Conservation (phyloP, 257 asterid species). For the Lycium ferocissimum region DNA sequence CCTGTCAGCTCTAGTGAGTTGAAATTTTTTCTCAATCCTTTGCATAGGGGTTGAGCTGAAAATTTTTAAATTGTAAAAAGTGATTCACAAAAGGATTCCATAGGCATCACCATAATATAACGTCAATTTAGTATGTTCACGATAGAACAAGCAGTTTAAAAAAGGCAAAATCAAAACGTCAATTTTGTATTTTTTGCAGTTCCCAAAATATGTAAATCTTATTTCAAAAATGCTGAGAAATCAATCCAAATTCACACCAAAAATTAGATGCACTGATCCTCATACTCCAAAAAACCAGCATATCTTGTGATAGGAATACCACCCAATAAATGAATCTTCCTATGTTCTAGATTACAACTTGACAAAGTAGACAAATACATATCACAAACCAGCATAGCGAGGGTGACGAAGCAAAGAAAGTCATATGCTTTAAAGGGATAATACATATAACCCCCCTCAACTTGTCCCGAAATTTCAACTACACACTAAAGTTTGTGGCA, state of each 20-base stretch:
- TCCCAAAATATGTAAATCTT: background rate
- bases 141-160: conserved; percentile 17
- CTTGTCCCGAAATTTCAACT: background rate
- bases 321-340: background rate
- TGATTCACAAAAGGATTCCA: background rate
- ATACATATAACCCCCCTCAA: background rate
- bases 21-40: conserved; percentile 85
- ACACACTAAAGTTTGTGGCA: background rate
- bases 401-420: background rate
- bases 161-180: background rate
- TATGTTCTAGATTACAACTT: conserved; percentile 4
- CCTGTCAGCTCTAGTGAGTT: conserved; percentile 75
- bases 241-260: conserved; percentile 12
- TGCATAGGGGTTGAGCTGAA: conserved; percentile 78
- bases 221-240: background rate
- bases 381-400: background rate
- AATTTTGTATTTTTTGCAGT: background rate
- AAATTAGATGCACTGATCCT: background rate
- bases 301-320: background rate
- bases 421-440: background rate
- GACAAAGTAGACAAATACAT: background rate
- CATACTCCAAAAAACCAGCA: background rate
- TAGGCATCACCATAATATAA: conserved; percentile 21
- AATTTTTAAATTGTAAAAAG: background rate
- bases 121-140: background rate